Conservation (phyloP, 2,329 filamentous ascomycete species). For the Metarhizium sp. region DNA sequence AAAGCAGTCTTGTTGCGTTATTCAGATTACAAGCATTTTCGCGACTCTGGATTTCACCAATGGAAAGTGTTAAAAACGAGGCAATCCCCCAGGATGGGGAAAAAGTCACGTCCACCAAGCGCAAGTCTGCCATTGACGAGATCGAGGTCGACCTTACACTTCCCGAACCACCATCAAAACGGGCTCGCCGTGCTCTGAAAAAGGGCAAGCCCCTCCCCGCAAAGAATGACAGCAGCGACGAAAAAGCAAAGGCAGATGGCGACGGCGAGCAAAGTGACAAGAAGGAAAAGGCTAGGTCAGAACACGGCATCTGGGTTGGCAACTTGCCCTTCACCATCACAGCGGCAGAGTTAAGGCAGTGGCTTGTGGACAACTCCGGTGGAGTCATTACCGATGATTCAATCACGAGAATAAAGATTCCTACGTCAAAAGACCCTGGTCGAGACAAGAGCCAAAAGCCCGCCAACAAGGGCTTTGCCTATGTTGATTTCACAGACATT, state of each 20-base stretch:
- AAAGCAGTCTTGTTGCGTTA: not conserved
- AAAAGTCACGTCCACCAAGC: conserved; percentile 39
- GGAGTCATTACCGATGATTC: conserved; percentile 55
- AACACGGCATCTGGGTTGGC: conserved; percentile 89
- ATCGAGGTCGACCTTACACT: conserved; percentile 83
- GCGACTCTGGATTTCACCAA: not conserved
- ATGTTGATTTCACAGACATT: conserved; percentile 77
- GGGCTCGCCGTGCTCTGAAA: conserved; percentile 80
- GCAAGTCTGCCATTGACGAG: conserved; percentile 60
- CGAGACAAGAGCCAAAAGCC: conserved; percentile 23
- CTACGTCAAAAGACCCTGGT: conserved; percentile 45
- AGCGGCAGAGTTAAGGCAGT: conserved; percentile 63
- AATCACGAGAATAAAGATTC: conserved; percentile 81
- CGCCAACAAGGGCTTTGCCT: conserved; percentile 89
- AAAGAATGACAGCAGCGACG: conserved; percentile 27
- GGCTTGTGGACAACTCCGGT: conserved; percentile 65
- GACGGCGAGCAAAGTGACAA: conserved; percentile 29
- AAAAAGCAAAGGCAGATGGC: conserved; percentile 23
- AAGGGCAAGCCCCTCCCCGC: conserved; percentile 58
- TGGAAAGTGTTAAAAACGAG: conserved; percentile 9
- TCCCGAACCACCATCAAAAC: conserved; percentile 94
- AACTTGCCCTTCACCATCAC: conserved; percentile 83
- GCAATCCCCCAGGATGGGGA: conserved; percentile 3
- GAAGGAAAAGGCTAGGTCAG: conserved; percentile 53
- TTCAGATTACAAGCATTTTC: not conserved